Evolutionary conservation across 306 rosid species (phyloP).

Genomic region (Gillenia trifoliata): DNA sequence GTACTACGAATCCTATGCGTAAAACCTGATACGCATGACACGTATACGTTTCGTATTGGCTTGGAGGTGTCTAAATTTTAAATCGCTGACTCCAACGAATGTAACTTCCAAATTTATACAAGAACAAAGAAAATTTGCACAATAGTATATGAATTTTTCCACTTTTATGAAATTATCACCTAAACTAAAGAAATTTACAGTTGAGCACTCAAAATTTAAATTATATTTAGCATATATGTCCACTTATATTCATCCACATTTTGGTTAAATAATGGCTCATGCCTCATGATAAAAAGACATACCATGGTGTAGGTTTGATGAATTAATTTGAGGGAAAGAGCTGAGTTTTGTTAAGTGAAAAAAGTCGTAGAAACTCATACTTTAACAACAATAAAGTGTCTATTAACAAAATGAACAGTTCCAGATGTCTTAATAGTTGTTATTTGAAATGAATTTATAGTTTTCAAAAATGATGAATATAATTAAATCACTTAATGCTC

Average conservation of each 20-base stretch:
- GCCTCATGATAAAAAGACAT: not conserved
- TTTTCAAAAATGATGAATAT: too few relatives aligned
- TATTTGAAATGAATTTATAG: too few relatives aligned
- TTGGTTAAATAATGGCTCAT: not conserved
- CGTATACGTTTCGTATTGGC: not conserved
- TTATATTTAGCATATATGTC: not conserved
- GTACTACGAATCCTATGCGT: not conserved
- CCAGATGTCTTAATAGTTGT: too few relatives aligned
- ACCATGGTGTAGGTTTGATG: not conserved
- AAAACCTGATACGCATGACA: not conserved
- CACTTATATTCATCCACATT: not conserved
- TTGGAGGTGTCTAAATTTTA: conserved; percentile 17
- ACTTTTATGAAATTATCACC: not conserved
- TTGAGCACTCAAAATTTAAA: not conserved
- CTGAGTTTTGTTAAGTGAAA: not conserved
- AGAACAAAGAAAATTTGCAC: not conserved
- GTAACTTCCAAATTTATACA: conserved; percentile 7
- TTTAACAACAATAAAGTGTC: too few relatives aligned
- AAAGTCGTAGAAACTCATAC: not conserved
- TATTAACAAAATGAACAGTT: too few relatives aligned
- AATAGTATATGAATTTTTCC: not conserved
- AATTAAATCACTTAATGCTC: too few relatives aligned
- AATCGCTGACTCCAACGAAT: conserved; percentile 42
- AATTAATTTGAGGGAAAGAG: too few relatives aligned
- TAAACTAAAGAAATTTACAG: not conserved